Percentiles rank a stretch among this genome's conserved stretches.
These are phyloP conservation scores for Lobosporangium transversale DNA, from an alignment of 192 early-diverging fungal species.

Conservation along the genomic window DNA sequence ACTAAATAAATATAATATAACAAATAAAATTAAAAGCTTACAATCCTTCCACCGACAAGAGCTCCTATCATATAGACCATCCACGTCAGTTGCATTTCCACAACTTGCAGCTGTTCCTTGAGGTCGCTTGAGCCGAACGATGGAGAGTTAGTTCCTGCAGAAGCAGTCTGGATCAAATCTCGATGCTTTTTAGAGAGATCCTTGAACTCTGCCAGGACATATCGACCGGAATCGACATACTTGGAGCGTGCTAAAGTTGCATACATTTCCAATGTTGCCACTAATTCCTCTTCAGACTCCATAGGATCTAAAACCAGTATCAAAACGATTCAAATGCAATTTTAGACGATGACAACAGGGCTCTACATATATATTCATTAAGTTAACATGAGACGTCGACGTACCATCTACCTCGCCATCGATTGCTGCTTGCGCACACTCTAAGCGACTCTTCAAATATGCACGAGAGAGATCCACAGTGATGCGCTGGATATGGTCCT, in stretches of 20 bases:
- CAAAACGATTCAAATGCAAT: not conserved
- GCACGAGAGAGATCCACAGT: conserved; percentile 56
- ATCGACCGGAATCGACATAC: conserved; percentile 67
- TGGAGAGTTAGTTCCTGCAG: conserved; percentile 21
- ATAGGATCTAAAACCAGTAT: conserved; percentile 59
- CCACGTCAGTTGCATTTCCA: conserved; percentile 80
- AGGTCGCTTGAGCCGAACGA: conserved; percentile 36
- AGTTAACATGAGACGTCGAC: too few relatives aligned
- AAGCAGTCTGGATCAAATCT: conserved; percentile 26
- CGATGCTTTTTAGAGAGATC: conserved; percentile 31
- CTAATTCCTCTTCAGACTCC: conserved; percentile 73
- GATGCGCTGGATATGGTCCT: conserved; percentile 29
- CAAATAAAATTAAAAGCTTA: conserved; percentile 27
- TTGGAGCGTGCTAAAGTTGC: conserved; percentile 73
- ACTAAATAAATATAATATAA: not conserved
- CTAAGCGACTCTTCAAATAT: conserved; percentile 63
- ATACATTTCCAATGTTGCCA: conserved; percentile 75
- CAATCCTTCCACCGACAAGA: conserved; percentile 74
- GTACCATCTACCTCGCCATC: conserved; percentile 69
- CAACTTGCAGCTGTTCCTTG: conserved; percentile 57
- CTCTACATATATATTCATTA: too few relatives aligned
- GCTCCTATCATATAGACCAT: conserved; percentile 79
- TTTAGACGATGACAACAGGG: too few relatives aligned
- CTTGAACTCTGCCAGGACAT: conserved; percentile 34
- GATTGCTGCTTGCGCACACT: conserved; percentile 55